Evolutionary conservation across 2,329 filamentous ascomycete genomes (phyloP), one percentile per base, ranked within the genome.

Genomic region (Monilinia fructigena): DNA sequence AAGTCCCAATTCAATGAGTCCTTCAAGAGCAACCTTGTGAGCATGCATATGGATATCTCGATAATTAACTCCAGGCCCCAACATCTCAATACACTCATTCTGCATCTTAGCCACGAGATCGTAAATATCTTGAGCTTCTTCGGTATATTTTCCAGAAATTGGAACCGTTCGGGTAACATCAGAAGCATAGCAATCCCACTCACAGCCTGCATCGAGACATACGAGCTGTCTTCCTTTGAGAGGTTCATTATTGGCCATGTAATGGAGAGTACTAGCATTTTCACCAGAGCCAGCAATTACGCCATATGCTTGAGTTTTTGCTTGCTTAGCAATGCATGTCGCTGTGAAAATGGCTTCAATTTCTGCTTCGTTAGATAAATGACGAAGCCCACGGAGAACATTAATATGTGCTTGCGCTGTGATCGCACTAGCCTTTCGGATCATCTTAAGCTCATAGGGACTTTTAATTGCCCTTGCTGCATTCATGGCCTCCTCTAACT

Each of bases 91-190:
- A 72, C 89, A 93, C 65, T 86, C 83, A 10, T 83, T 80, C 78
- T 97, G 93, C 92, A 97, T 97, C 67, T 84, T 81, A 71, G 90
- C 82, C 4, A 97, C 93, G 35, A 95, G 82, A 55, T 85, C 82
- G 76, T 97, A 93, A 63, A 97, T 88, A 12, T 86, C 84, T 58
- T 84, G 83, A 0, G 89, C 88, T 75, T 94, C 89, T 18, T 82
- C 77, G 0, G 86, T 85, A 72, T 92, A 96, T 0, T 79, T 80
- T 7, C 91, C 90, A 18, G 83, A 85, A 28, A 97, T 79, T 5
- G 94, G 94, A 71, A 97, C 87, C 0, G 93, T 95, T 48, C 94
- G 86, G 0, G 95, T 98, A 38, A 98, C 87, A 77, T 98, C 94
- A 66, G 90, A 91, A 40, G 92, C 92, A 76, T 99, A 98, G 72